Base-by-base conservation (phyloP, 2,329 filamentous ascomycete genomes). In the Fusarium hainanense region DNA sequence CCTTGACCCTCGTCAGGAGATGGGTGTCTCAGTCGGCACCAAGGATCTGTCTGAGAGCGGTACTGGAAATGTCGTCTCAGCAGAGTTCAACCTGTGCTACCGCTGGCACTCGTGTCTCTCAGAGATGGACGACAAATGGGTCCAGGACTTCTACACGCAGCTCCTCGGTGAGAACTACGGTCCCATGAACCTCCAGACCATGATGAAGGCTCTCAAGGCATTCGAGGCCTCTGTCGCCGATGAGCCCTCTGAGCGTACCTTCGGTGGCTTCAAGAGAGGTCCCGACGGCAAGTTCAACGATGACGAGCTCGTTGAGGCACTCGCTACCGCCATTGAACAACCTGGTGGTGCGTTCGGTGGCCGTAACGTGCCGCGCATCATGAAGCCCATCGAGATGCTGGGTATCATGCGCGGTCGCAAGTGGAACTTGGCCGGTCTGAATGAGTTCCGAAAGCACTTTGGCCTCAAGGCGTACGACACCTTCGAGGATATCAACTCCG, bases 71-170 rank as follows among this genome's bases (percentile, higher is more conserved):
- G 89, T 92, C 69, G 92, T 95, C 7, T 95, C 92, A 0, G 92
- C 92, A 6, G 93, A 97, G 81, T 97, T 97, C 84, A 97, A 96
- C 76, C 85, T 97, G 12, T 91, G 92, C 71, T 97, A 97, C 78
- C 87, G 93, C 68, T 97, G 93, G 93, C 93, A 97, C 81, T 93
- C 92, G 5, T 90, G 91, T 71, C 92, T 96, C 72, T 88, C 76
- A 0, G 87, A 89, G 61, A 89, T 88, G 68, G 93, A 97, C 74
- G 93, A 96, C 75, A 85, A 89, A 70, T 97, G 93, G 93, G 91
- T 93, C 23, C 86, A 93, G 71, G 83, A 90, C 14, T 85, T 92
- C 65, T 93, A 92, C 75, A 78, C 81, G 3, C 80, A 87, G 43
- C 78, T 93, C 2, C 89, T 93, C 0, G 79, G 79, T 1, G 76